A percentile compares a stretch with the other conserved stretches of the same genome.
These are phyloP conservation scores for Stagonosporopsis cucurbitacearum DNA, from an alignment of 2,329 filamentous ascomycete genomes.

Conservation along the genomic window DNA sequence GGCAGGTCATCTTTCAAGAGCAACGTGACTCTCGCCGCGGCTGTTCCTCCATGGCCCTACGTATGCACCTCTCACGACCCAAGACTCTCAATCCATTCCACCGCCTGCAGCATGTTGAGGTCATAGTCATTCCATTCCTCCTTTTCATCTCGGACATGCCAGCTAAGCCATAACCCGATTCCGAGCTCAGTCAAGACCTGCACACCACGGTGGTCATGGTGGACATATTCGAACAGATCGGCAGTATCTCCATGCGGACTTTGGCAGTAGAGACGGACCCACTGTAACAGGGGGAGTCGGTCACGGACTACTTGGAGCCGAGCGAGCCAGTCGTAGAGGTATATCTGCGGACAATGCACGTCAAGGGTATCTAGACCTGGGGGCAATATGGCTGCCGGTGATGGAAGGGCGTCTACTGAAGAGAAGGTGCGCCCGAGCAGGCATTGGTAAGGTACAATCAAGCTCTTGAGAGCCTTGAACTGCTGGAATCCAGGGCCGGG, in stretches of 20 bases:
- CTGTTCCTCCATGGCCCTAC: background rate
- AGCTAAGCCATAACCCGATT: background rate
- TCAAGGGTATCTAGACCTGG: background rate
- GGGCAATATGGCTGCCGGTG: background rate
- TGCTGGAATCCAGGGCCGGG: background rate
- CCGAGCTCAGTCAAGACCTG: background rate
- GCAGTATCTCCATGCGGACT: background rate
- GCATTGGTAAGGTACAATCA: background rate
- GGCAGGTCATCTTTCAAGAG: background rate
- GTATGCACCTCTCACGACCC: background rate
- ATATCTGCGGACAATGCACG: background rate
- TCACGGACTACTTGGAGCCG: background rate
- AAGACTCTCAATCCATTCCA: background rate
- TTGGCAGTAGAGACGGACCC: background rate
- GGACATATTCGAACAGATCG: background rate
- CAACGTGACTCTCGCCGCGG: too few relatives aligned
- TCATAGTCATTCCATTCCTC: background rate
- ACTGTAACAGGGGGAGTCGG: background rate
- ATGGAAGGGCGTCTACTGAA: background rate
- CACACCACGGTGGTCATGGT: background rate
- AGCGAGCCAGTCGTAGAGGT: constrained; percentile 2
- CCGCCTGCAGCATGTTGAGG: background rate
- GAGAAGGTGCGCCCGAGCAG: background rate
- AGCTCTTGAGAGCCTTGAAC: background rate
- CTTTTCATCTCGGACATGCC: background rate